Evolutionary conservation across 83 land plant genomes (phyloP).

Genomic region (Thuja plicata): DNA sequence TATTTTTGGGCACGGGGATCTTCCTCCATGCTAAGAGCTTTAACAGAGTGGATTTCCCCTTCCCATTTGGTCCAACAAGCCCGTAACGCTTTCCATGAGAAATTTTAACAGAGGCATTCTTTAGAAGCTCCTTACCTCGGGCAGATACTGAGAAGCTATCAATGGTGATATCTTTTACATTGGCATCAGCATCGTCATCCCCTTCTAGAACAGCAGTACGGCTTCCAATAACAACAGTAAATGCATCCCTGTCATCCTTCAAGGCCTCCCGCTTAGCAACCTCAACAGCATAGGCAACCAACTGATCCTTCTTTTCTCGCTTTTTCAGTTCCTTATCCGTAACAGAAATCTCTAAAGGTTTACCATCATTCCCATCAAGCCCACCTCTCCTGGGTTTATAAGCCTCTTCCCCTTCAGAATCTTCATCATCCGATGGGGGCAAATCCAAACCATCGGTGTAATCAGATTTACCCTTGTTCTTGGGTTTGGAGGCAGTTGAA

Average conservation of each 20-base stretch:
- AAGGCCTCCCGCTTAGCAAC: slow-evolving; percentile 74
- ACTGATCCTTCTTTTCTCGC: slow-evolving; percentile 79
- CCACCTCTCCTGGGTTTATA: slow-evolving; percentile 29
- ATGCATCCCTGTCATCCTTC: slow-evolving; percentile 86
- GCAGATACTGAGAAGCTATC: slow-evolving; percentile 96
- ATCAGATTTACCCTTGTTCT: slow-evolving; percentile 26
- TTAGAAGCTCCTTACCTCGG: slow-evolving; percentile 89
- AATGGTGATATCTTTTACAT: slow-evolving; percentile 76
- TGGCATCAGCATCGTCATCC: slow-evolving; percentile 79
- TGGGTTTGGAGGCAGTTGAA: slow-evolving; percentile 45
- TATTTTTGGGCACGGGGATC: slow-evolving; percentile 95
- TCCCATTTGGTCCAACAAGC: slow-evolving; percentile 94
- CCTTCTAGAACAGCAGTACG: slow-evolving; percentile 64
- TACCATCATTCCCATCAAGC: slow-evolving; percentile 14
- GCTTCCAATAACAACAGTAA: slow-evolving; percentile 82
- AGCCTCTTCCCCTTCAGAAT: slow-evolving; percentile 28
- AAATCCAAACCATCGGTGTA: slow-evolving; percentile 88
- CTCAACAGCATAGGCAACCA: slow-evolving; percentile 65
- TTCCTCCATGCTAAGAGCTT: slow-evolving; percentile 96
- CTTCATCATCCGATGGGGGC: slow-evolving; percentile 95
- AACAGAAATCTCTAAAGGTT: slow-evolving; percentile 15
- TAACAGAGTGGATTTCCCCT: slow-evolving; percentile 87
- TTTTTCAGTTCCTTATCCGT: slow-evolving; percentile 79
- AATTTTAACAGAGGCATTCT: slow-evolving; percentile 83
- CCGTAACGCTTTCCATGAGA: slow-evolving; percentile 94